Evolutionary conservation across 1,284 basidiomycete species (phyloP), one percentile per base, ranked within the genome.

Genomic region (Naganishia sp.): DNA sequence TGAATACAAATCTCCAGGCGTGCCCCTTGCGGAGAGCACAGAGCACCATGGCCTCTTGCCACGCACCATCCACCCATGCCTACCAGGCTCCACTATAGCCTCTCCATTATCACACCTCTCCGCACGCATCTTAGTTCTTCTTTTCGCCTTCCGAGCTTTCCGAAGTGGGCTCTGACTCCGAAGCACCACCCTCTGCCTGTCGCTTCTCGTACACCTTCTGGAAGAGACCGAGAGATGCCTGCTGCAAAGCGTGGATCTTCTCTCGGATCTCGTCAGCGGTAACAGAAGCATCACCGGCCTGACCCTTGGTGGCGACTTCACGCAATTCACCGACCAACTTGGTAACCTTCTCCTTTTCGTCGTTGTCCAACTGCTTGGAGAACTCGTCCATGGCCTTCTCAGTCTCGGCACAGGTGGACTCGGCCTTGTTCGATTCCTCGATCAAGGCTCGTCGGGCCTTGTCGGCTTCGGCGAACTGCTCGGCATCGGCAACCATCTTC

Each of bases 401-500:
- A 2, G 95, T 99, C 81, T 99, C 95, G 69, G 87, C 83, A 77
- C 89, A 92, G 72, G 98, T 90, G 33, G 90, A 94, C 81, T 97
- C 94, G 55, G 92, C 95, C 82, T 91, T 91, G 87, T 99, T 99
- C 67, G 93, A 87, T 81, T 96, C 92, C 84, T 99, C 95, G 71
- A 99, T 98, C 70, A 98, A 84, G 63, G 84, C 78, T 77, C 89
- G 88, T 78, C 94, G 88, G 61, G 85, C 85, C 85, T 96, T 95
- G 83, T 96, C 93, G 11, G 86, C 79, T 83, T 95, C 94, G 53
- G 94, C 93, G 77, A 88, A 94, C 79, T 92, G 85, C 83, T 99
- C 95, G 66, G 94, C 88, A 74, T 99, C 94, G 45, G 88, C 81
- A 66, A 99, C 88, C 95, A 99, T 98, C 79, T 88, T 88, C 84